Conservation (phyloP, 768 basidiomycete species). For the Cubamyces sp. region DNA sequence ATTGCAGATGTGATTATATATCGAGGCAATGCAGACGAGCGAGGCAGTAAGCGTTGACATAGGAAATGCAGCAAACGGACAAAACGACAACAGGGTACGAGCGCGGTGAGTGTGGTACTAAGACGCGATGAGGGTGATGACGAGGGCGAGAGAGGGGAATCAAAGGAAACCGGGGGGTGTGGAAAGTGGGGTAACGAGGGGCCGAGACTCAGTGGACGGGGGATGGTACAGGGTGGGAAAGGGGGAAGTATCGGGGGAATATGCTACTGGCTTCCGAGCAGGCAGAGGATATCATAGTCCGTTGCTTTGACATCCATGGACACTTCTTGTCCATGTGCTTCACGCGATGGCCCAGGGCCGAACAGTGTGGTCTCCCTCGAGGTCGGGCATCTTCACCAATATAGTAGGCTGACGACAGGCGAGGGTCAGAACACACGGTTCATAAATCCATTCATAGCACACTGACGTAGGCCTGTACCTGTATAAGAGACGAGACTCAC, state of each 20-base stretch:
- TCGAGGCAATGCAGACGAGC: conserved; percentile 24
- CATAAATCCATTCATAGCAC: neutral
- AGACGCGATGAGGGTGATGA: conserved; percentile 18
- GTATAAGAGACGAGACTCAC: conserved; percentile 1
- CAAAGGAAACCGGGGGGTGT: neutral
- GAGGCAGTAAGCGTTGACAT: conserved; percentile 26
- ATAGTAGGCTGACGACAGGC: conserved; percentile 7
- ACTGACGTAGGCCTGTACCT: conserved; percentile 4
- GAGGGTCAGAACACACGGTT: conserved; percentile 3
- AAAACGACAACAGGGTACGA: conserved; percentile 28
- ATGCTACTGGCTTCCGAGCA: conserved; percentile 23
- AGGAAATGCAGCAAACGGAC: conserved; percentile 28
- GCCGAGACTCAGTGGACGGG: conserved; percentile 11
- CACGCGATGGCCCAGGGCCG: conserved; percentile 11
- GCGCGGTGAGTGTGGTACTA: conserved; percentile 21
- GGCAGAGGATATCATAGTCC: conserved; percentile 19
- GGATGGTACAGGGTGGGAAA: neutral
- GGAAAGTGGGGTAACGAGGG: conserved; percentile 20
- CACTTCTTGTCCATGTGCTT: conserved; percentile 22
- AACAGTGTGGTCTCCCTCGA: conserved; percentile 21
- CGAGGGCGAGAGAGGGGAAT: conserved; percentile 1
- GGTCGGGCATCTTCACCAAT: conserved; percentile 9
- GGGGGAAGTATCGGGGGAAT: conserved; percentile 18
- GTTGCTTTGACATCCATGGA: conserved; percentile 19
- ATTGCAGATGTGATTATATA: conserved; percentile 25